Base-by-base conservation (phyloP, 768 basidiomycete species). In the Xanthoconium stramineum region DNA sequence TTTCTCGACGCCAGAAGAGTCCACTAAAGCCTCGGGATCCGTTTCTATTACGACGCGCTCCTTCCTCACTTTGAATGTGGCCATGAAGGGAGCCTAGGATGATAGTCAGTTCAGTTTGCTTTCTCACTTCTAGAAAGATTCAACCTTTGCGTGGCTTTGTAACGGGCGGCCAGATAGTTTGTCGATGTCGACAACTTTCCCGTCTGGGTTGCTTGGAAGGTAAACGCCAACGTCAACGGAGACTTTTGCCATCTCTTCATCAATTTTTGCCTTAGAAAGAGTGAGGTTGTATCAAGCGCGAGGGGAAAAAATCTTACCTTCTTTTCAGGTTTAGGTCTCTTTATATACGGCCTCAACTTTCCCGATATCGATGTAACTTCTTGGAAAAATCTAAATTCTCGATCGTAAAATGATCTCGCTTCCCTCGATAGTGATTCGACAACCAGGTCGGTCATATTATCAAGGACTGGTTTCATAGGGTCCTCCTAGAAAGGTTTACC, bases 211-310 rank as follows among this genome's bases (percentile, higher is more conserved):
- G 67, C 92, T 95, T 0, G 97, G 97, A 20, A 99, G 76, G 68
- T 98, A 99, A 12, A 99, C 95, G 12, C 97, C 97, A n/a, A 91
- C 80, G 43, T 96, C 90, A 14, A 99, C 91, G 40, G 76, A 74
- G 51, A 99, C 94, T 74, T 94, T 95, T 3, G 89, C 91, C 96
- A 99, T 99, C 70, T 98, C 96, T 70, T 98, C 96, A 68, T 99
- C 97, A 53, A 99, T 99, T 75, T 98, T 99, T 3, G 91, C 94
- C 94, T 96, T 28, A 38, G 11, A 53, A 38, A 52, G 3, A 24
- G 37, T 65, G 54, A 24, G 48, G 36, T 33, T 19, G 43, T 6
- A 20, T 15, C 11, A 33, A 51, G 32, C 4, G 6, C 30, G 11
- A 15, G 43, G 8, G 15, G 20, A 10, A 0, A 24, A 50, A 33